Evolutionary conservation across 2,329 filamentous ascomycete genomes (phyloP).

Genomic region (Phaeosphaeriaceae sp.): DNA sequence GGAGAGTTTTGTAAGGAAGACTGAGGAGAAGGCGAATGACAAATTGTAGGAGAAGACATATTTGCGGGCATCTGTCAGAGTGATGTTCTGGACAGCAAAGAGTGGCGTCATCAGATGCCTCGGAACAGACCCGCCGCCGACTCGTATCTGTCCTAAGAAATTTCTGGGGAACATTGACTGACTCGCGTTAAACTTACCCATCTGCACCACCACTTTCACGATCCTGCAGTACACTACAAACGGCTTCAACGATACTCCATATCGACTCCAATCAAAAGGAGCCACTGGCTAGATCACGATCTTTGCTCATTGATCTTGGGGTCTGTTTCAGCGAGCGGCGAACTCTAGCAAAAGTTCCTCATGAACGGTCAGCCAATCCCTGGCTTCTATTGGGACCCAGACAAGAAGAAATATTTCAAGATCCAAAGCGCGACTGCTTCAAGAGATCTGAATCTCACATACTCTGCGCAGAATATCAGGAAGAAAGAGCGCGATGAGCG

Average conservation of each 20-base stretch:
- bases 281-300: background rate
- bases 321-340: background rate
- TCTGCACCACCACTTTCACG: background rate
- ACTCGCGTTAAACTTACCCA: conserved; percentile 16
- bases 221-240: background rate
- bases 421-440: conserved; percentile 49
- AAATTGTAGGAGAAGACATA: conserved; percentile 21
- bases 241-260: background rate
- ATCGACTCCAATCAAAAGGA: background rate
- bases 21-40: background rate
- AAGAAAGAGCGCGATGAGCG: conserved; percentile 41
- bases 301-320: background rate
- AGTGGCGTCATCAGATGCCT: conserved; percentile 32
- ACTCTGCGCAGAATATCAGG: conserved; percentile 51
- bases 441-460: conserved; percentile 44
- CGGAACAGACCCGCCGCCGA: conserved; percentile 6
- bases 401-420: conserved; percentile 60
- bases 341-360: background rate
- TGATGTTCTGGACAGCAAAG: conserved; percentile 23
- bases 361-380: conserved; percentile 54
- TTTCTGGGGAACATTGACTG: conserved; percentile 10
- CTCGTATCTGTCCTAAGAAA: conserved; percentile 9
- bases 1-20: background rate
- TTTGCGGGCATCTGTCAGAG: conserved; percentile 20
- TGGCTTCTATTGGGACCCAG: conserved; percentile 57